These are phyloP conservation scores for Exsudoporus frostii DNA, from an alignment of 768 basidiomycete genomes.

Conservation along the genomic window DNA sequence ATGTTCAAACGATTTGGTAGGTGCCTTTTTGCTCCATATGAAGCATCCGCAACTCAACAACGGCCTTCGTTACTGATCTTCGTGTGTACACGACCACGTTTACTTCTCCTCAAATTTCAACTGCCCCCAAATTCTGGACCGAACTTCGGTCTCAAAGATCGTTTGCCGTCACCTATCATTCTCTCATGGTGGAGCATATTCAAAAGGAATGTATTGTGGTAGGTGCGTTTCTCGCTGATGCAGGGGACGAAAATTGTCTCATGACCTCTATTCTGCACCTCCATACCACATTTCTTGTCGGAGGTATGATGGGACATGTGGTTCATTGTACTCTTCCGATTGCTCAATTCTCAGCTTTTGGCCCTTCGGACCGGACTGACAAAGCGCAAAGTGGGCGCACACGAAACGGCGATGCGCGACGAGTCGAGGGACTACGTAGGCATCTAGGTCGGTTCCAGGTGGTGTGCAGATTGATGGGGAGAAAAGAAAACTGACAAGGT, in stretches of 20 bases:
- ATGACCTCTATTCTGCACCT: background rate
- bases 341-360: background rate
- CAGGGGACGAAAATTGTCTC: background rate
- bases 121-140: background rate
- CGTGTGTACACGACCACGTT: no score
- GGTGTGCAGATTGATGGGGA: no score
- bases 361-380: no score
- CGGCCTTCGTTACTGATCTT: no score
- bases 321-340: background rate
- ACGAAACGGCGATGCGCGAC: no score
- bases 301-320: background rate
- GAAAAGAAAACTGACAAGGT: no score
- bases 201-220: background rate
- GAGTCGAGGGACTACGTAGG: no score
- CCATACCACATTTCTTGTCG: background rate
- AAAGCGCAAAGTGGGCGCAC: no score
- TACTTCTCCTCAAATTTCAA: no score
- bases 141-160: background rate
- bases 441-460: no score
- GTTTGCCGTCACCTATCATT: background rate
- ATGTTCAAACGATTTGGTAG: background rate
- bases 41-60: background rate
- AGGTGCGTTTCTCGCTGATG: background rate
- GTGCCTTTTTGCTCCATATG: background rate
- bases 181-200: background rate